Evolutionary conservation across 192 early-diverging fungal species (phyloP).

Genomic region (Entomortierella parvispora): DNA sequence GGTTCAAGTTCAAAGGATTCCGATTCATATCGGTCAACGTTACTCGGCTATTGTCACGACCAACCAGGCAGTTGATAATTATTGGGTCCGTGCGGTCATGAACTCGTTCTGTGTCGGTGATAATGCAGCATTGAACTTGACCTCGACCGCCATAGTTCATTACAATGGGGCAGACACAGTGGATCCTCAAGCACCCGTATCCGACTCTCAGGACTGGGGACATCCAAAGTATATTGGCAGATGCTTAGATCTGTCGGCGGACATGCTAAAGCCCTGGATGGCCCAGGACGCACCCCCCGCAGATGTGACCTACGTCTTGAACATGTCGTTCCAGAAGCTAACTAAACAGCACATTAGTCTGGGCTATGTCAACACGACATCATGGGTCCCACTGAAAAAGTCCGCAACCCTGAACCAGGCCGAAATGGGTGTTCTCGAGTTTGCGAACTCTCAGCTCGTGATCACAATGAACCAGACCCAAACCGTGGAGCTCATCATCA

Average conservation of each 20-base stretch:
- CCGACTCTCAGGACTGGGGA: conserved; percentile 10
- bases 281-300: conserved; percentile 8
- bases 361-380: conserved; percentile 22
- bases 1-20: conserved; percentile 25
- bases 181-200: conserved; percentile 11
- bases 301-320: conserved; percentile 12
- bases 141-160: conserved; percentile 26
- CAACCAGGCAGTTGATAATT: conserved; percentile 50
- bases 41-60: conserved; percentile 56
- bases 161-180: conserved; percentile 40
- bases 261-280: conserved; percentile 22
- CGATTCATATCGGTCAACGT: conserved; percentile 53
- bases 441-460: conserved; percentile 4
- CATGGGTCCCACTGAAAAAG: conserved; percentile 15
- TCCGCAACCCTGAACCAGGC: conserved; percentile 21
- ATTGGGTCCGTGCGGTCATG: conserved; percentile 47
- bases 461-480: conserved; percentile 12
- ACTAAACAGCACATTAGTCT: conserved; percentile 1
- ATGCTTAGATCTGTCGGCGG: conserved; percentile 11
- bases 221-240: not conserved
- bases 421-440: not conserved
- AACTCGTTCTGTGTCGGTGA: conserved; percentile 33
- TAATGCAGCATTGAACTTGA: conserved; percentile 23
- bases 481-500: conserved; percentile 29
- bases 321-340: conserved; percentile 9